Base-by-base conservation (phyloP, 2,329 filamentous ascomycete genomes). In the Endothia cerciana region DNA sequence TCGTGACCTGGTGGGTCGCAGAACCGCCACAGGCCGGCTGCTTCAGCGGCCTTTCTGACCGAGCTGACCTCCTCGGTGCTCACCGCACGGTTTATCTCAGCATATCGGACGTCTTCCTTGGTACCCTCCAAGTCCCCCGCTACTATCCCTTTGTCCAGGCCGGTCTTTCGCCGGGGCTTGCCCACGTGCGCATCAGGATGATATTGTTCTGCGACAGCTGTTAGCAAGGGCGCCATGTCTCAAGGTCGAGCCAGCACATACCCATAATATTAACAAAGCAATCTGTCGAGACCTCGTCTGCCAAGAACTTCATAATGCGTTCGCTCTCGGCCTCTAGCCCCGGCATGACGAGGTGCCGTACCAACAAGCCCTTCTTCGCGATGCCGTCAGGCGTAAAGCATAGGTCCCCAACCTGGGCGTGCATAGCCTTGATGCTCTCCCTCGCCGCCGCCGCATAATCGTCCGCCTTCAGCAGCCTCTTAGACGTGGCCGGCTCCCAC, bases 261-360 rank as follows among this genome's bases (percentile, higher is more conserved):
- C 61, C 61, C 92, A 95, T 95, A 70, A 96, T 89, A 74, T 96
- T 90, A 67, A 95, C 85, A 76, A 94, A 94, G 53, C 91, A 82
- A 75, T 95, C 91, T 64, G 80, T 83, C 3, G 90, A 92, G 2
- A 96, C 83, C 62, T 93, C 86, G 36, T 85, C 80, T 0, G 91
- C 92, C 19, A 96, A 80, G 83, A 91, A 96, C 68, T 80, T 82
- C 82, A 96, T 90, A 67, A 96, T 95, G 69, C 87, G 81, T 60
- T 83, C 82, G 0, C 90, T 90, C 77, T 95, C 92, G 22, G 86
- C 85, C 73, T 91, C 90, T 72, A 89, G 87, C 0, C 91, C 91
- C 0, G 92, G 92, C 92, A 96, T 96, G 33, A 94, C 91, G 1
- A 96, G 83, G 77, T 96, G 92, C 30, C 92, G 82, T 2, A 96